Percentiles rank a stretch among this genome's conserved stretches.
Evolutionary conservation across 169 alveolate species (phyloP).

Genomic region (Plasmodium vinckei): DNA sequence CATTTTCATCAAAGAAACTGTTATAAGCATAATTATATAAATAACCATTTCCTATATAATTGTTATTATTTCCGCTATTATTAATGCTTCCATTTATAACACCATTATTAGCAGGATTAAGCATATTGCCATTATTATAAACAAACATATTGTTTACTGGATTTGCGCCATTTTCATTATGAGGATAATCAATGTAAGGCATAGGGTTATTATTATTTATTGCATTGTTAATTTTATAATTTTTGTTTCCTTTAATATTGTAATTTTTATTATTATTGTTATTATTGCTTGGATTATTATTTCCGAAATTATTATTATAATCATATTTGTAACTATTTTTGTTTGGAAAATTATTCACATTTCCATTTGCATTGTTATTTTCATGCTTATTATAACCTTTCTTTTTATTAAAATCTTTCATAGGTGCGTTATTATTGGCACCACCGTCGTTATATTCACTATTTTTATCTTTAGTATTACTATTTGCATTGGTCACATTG

Average conservation of each 20-base stretch:
- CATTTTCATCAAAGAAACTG: constrained; percentile 57
- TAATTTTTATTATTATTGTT: constrained; percentile 11
- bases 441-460: neutral
- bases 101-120: neutral
- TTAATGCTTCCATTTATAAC: neutral
- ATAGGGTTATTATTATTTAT: constrained; percentile 1
- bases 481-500: neutral
- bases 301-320: constrained; percentile 6
- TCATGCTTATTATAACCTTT: constrained; percentile 35
- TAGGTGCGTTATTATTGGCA: constrained; percentile 11
- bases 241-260: constrained; percentile 4
- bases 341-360: neutral
- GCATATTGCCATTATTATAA: constrained; percentile 14
- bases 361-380: neutral
- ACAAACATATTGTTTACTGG: constrained; percentile 44
- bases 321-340: constrained; percentile 24
- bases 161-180: constrained; percentile 8
- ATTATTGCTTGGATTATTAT: no score
- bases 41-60: constrained; percentile 6
- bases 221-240: neutral
- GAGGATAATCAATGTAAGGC: neutral
- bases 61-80: neutral
- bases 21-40: constrained; percentile 35
- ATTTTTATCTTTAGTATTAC: constrained; percentile 3
- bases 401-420: constrained; percentile 46